These are phyloP conservation scores for Cajanus cajan DNA, from an alignment of 306 rosid species.

Conservation along the genomic window DNA sequence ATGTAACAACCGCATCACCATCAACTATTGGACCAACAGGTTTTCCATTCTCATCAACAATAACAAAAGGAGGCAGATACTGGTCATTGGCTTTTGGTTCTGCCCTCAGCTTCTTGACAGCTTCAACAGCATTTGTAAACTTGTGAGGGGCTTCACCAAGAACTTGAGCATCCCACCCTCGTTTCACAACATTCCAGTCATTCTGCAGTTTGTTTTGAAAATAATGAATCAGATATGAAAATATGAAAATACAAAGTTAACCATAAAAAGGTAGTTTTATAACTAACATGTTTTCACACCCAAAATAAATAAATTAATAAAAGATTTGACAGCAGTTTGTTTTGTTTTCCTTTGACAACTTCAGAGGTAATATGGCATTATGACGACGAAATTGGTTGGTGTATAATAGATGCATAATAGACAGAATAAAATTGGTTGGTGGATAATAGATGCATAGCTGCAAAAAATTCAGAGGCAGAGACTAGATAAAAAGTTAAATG, in stretches of 20 bases:
- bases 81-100: slow-evolving; percentile 80
- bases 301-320: neutral
- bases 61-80: slow-evolving; percentile 92
- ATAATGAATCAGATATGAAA: neutral
- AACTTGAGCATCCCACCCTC: slow-evolving; percentile 99
- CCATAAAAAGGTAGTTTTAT: neutral
- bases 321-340: neutral
- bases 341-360: neutral
- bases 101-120: slow-evolving; percentile 73
- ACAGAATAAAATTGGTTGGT: neutral
- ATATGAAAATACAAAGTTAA: neutral
- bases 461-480: neutral
- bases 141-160: slow-evolving; percentile 96
- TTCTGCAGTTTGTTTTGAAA: slow-evolving; percentile 56
- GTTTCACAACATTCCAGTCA: slow-evolving; percentile 93
- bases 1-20: slow-evolving; percentile 97
- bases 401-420: no score
- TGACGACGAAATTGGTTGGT: neutral
- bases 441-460: neutral
- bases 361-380: neutral
- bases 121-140: slow-evolving; percentile 75
- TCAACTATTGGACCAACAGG: slow-evolving; percentile 92
- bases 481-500: neutral
- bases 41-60: slow-evolving; percentile 78
- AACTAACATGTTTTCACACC: neutral